Conservation (phyloP, 441 rosid species). For the Erodium texanum region DNA sequence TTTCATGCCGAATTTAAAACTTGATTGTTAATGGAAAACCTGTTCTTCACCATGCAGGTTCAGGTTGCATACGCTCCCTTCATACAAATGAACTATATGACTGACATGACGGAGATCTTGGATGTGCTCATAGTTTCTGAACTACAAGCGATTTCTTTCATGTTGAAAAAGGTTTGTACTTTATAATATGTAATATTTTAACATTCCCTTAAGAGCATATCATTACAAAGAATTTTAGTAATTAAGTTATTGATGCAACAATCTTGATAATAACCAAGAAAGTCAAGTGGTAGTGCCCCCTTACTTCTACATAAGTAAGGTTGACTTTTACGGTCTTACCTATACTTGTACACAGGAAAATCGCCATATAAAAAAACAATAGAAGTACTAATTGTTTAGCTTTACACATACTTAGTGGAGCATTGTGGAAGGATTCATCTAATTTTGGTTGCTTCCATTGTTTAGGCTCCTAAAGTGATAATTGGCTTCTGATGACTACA, state of each 20-base stretch:
- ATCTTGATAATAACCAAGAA: too few species aligned
- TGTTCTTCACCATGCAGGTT: background rate
- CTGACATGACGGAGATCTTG: background rate
- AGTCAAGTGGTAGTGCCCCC: too few species aligned
- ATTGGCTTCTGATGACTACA: constrained; percentile 76
- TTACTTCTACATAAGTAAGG: too few species aligned
- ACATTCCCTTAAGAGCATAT: background rate
- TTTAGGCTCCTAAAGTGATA: constrained; percentile 54
- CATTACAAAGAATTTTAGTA: background rate
- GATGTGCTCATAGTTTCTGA: background rate
- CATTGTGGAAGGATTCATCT: constrained; percentile 49
- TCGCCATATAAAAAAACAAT: too few species aligned
- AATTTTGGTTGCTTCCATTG: constrained; percentile 52
- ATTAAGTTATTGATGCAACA: too few species aligned
- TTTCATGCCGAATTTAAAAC: background rate
- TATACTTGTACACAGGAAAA: too few species aligned
- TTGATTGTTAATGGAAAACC: background rate
- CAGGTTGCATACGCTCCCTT: background rate
- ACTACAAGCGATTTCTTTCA: background rate
- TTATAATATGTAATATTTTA: background rate
- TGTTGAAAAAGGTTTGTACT: background rate
- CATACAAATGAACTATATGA: background rate
- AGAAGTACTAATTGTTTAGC: too few species aligned
- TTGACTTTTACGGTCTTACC: too few species aligned
- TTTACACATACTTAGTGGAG: constrained; percentile 21